Percentiles rank a stretch among this genome's conserved stretches.
Evolutionary conservation across 2,329 filamentous ascomycete genomes (phyloP).

Genomic region (Neonectria faginata): DNA sequence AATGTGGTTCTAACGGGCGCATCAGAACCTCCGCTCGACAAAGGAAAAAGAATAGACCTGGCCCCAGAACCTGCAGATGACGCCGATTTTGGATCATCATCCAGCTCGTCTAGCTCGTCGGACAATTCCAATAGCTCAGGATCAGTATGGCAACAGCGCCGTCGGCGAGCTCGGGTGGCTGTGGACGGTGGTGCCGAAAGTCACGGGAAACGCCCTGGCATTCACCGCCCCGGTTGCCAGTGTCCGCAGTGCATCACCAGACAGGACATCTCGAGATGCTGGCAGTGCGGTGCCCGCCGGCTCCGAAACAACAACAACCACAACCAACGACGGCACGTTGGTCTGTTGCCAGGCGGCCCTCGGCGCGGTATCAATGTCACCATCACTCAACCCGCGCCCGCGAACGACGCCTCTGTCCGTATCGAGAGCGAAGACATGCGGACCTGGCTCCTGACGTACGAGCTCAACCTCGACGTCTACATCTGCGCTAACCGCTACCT

Average conservation of each 20-base stretch:
- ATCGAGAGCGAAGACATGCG: constrained; percentile 59
- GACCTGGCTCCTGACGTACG: constrained; percentile 61
- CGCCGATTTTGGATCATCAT: constrained; percentile 50
- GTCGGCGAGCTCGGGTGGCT: constrained; percentile 29
- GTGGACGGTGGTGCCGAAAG: constrained; percentile 13
- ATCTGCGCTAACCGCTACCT: constrained; percentile 62
- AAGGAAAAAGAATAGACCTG: constrained; percentile 55
- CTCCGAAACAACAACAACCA: constrained; percentile 24
- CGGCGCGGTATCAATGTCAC: not conserved
- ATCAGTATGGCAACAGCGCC: constrained; percentile 32
- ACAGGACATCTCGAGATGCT: constrained; percentile 37
- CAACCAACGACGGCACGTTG: constrained; percentile 10
- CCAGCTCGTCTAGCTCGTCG: constrained; percentile 37
- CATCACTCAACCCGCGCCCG: not conserved
- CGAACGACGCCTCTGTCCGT: constrained; percentile 35
- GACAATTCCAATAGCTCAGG: constrained; percentile 35
- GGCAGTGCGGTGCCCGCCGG: constrained; percentile 40
- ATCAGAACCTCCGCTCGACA: constrained; percentile 49
- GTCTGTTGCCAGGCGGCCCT: not conserved
- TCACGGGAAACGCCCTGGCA: constrained; percentile 57
- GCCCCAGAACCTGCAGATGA: constrained; percentile 43
- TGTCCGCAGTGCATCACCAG: constrained; percentile 54
- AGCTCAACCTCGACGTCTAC: constrained; percentile 62
- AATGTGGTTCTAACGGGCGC: constrained; percentile 18
- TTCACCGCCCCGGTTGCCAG: constrained; percentile 58